phyloP scores from a whole-genome alignment of 1,284 basidiomycete species.

The Puccinia novopanici region DNA sequence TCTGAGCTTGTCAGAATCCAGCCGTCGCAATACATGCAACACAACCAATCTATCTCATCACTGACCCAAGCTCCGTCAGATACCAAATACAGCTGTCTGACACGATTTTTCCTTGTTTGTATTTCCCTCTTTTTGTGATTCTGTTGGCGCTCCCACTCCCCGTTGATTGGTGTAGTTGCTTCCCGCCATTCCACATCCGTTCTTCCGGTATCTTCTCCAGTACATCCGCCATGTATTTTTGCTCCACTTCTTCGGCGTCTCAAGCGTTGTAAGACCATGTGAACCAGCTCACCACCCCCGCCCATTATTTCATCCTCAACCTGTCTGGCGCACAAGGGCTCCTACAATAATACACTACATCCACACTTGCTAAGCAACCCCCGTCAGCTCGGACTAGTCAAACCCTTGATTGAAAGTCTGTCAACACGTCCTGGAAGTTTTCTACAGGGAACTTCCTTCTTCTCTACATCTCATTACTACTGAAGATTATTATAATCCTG shows the following conservation, averaged over 20 bases:
- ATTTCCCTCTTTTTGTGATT: not conserved
- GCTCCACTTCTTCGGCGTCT: slow-evolving; percentile 3
- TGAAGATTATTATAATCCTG: not conserved
- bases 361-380: not conserved
- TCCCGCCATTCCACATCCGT: slow-evolving; percentile 30
- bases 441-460: not conserved
- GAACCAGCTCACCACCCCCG: not conserved
- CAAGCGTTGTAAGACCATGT: slow-evolving; percentile 2
- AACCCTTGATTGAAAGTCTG: not conserved
- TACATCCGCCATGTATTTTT: slow-evolving; percentile 16
- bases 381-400: not conserved
- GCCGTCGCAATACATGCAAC: slow-evolving; percentile 33
- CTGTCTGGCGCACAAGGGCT: not conserved
- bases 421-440: not conserved
- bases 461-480: not conserved
- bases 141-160: slow-evolving; percentile 27
- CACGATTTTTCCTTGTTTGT: not conserved
- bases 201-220: slow-evolving; percentile 19
- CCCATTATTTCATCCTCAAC: slow-evolving; percentile 14
- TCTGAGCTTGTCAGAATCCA: slow-evolving; percentile 36
- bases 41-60: slow-evolving; percentile 32
- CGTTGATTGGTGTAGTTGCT: slow-evolving; percentile 30
- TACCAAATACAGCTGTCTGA: slow-evolving; percentile 41
- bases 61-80: slow-evolving; percentile 23
- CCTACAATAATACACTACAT: not conserved